Conservation (phyloP, 805 yeast species). For the Nakazawaea ernobii region DNA sequence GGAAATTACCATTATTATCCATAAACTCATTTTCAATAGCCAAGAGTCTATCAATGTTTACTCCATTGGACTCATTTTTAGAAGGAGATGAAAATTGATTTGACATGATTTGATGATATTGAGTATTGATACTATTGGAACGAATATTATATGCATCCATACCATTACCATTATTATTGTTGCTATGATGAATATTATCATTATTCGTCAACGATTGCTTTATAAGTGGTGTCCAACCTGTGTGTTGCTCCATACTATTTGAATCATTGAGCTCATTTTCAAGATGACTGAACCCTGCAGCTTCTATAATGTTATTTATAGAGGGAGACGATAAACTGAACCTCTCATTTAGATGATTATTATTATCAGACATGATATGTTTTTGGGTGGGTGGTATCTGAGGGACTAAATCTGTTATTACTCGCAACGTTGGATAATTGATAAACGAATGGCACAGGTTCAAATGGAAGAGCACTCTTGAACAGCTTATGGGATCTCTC, state of each 20-base stretch:
- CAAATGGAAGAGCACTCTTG: no score
- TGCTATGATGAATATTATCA: background rate
- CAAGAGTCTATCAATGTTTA: constrained; percentile 4
- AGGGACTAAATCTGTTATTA: background rate
- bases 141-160: background rate
- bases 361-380: background rate
- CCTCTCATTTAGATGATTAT: background rate
- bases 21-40: constrained; percentile 8
- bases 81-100: constrained; percentile 10
- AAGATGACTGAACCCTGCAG: background rate
- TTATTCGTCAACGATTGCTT: constrained; percentile 4
- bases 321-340: constrained; percentile 11
- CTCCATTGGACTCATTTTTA: constrained; percentile 1
- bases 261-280: constrained; percentile 1
- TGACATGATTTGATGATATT: constrained; percentile 5
- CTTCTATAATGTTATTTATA: constrained; percentile 9
- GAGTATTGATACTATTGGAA: background rate
- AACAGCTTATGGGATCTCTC: no score
- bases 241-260: constrained; percentile 4
- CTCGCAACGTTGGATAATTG: background rate
- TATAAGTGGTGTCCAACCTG: constrained; percentile 12
- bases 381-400: background rate
- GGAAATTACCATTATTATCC: constrained; percentile 1
- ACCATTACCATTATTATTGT: background rate
- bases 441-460: no score